Conservation (phyloP, 2,329 filamentous ascomycete species). For the Trichoderma pleuroti region DNA sequence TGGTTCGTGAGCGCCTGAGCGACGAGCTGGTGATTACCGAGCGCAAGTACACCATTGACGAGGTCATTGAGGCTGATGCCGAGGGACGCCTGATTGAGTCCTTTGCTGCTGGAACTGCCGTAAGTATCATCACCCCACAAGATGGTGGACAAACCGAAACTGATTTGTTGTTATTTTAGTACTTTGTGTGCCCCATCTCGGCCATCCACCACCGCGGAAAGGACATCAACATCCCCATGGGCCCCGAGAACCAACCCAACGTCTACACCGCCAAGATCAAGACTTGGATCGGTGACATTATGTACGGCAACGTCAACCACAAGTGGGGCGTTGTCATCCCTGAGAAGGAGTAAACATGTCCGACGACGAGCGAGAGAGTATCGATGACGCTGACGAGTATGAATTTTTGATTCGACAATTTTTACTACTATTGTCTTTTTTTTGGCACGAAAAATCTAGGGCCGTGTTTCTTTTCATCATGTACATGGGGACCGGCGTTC, state of each 20-base stretch:
- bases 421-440: not conserved
- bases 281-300: slow-evolving; percentile 66
- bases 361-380: not conserved
- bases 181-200: slow-evolving; percentile 67
- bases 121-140: slow-evolving; percentile 42
- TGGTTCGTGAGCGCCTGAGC: slow-evolving; percentile 61
- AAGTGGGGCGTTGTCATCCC: slow-evolving; percentile 66
- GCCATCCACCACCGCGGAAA: slow-evolving; percentile 64
- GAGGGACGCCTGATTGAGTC: slow-evolving; percentile 79
- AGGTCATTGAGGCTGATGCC: slow-evolving; percentile 66
- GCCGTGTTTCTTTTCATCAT: not conserved
- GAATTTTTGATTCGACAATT: not conserved
- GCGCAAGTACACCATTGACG: slow-evolving; percentile 75
- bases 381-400: not conserved
- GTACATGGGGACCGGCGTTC: slow-evolving; percentile 8
- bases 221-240: slow-evolving; percentile 61
- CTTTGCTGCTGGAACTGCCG: slow-evolving; percentile 83
- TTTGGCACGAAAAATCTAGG: not conserved
- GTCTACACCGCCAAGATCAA: slow-evolving; percentile 61
- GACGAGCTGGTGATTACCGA: slow-evolving; percentile 69
- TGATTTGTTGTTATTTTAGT: slow-evolving; percentile 43
- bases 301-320: slow-evolving; percentile 68
- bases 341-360: slow-evolving; percentile 49
- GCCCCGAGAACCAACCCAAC: slow-evolving; percentile 46
- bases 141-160: not conserved